Base-by-base conservation (phyloP, 2,329 filamentous ascomycete species). In the Fusarium luffae region DNA sequence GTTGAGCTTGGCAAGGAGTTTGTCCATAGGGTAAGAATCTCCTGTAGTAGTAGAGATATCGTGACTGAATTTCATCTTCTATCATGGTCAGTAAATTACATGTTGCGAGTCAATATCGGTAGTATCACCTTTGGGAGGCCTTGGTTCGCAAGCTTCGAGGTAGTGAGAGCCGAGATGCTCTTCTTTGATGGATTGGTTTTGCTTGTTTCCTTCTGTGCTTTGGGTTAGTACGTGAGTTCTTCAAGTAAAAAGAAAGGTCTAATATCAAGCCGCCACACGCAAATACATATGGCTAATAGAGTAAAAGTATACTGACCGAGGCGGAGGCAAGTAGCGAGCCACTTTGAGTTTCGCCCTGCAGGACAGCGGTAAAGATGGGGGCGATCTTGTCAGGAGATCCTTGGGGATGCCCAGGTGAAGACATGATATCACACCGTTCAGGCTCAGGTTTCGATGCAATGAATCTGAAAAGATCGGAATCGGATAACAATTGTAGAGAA, bases 1-100 rank as follows among this genome's bases (percentile, higher is more conserved):
- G n/a, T 88, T 88, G 49, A 95, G 85, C 76, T 90, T 92, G 59
- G 90, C 88, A 69, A 94, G 82, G 54, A 94, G 87, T 63, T 90
- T 90, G 74, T 96, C 92, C 84, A 94, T 89, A 11, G 85, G 84
- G 58, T 84, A 86, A 30, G 79, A 69, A 42, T 85, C 84, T 48
- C 75, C 67, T 13, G 77, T 66, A 8, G 74, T 75, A 12, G 77
- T 75, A 12, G 77, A 72, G 5, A 74, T 46, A 34, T 86, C 84
- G 71, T 85, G 83, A 65, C 75, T 83, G 52, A 81, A 77, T 81
- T 87, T 83, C 72, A 82, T 79, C 80, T 83, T 84, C 81, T 83
- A 77, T 75, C 74, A 76, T 59, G 63, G 57, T 75, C 44, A 75
- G 67, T 56, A 69, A 77, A 66, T 62, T 46, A 44, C 23, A 57